These are phyloP conservation scores for Calonectria crousiana DNA, from an alignment of 2,329 filamentous ascomycete genomes.

Conservation along the genomic window DNA sequence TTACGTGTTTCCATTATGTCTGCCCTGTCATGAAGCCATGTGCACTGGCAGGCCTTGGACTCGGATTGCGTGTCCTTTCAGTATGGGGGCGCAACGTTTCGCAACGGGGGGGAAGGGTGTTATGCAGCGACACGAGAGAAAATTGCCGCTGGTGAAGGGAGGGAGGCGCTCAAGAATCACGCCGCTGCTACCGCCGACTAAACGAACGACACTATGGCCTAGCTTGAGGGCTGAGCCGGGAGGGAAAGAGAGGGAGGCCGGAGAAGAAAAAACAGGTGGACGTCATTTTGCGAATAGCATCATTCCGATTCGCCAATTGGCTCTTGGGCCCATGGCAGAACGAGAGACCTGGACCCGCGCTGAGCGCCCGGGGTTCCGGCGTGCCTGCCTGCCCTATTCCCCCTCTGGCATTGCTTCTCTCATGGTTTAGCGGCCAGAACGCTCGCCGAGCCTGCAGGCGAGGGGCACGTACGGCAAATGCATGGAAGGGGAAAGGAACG, in stretches of 20 bases:
- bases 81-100: background rate
- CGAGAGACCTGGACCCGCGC: background rate
- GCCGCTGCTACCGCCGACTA: constrained; percentile 7
- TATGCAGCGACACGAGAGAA: constrained; percentile 6
- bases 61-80: constrained; percentile 19
- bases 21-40: background rate
- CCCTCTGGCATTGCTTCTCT: background rate
- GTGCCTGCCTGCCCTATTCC: background rate
- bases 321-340: background rate
- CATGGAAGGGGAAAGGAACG: background rate
- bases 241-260: too few relatives aligned
- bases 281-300: constrained; percentile 6
- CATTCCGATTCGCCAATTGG: constrained; percentile 6
- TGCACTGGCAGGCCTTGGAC: background rate
- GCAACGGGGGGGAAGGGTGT: background rate
- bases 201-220: background rate
- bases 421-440: background rate
- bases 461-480: background rate
- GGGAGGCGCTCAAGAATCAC: background rate
- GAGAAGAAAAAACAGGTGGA: background rate
- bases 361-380: background rate
- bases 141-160: background rate
- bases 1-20: background rate
- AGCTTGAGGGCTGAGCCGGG: background rate
- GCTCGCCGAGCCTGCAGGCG: constrained; percentile 14